Percentiles rank a stretch among this genome's conserved stretches.
Evolutionary conservation across 257 asterid species (phyloP).

Genomic region (Solanum paucissectum): DNA sequence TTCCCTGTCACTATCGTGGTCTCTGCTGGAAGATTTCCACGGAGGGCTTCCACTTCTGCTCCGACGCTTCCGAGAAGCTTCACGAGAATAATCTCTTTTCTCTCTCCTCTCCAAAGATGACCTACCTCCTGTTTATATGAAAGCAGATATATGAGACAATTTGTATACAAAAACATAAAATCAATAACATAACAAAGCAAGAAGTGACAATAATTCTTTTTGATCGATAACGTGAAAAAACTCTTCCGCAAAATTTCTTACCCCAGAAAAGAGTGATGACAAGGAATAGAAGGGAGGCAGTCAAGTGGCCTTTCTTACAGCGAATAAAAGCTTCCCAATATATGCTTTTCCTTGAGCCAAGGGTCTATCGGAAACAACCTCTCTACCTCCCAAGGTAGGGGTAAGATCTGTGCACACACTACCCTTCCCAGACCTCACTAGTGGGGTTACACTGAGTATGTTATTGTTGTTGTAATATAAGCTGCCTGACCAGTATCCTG

Average conservation of each 20-base stretch:
- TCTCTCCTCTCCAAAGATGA: slow-evolving; percentile 47
- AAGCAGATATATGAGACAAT: background rate
- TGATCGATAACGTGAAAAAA: background rate
- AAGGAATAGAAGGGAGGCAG: background rate
- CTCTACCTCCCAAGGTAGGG: background rate
- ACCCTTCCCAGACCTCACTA: background rate
- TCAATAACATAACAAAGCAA: background rate
- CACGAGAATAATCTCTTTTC: slow-evolving; percentile 42
- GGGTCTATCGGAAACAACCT: background rate
- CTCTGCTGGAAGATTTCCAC: slow-evolving; percentile 39
- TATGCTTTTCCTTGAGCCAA: background rate
- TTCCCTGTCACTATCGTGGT: slow-evolving; percentile 47
- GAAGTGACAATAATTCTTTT: background rate
- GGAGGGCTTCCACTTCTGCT: slow-evolving; percentile 72
- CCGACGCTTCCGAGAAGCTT: slow-evolving; percentile 49
- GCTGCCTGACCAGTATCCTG: background rate
- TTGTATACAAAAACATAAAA: background rate
- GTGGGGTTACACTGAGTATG: background rate
- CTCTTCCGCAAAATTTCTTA: background rate
- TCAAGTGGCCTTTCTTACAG: background rate
- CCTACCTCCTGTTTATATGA: slow-evolving; percentile 28
- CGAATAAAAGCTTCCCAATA: background rate
- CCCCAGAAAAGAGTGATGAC: background rate
- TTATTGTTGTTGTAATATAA: background rate
- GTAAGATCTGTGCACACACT: background rate